Conservation (phyloP, 345 rosid species). For the Eucalyptus marginata region DNA sequence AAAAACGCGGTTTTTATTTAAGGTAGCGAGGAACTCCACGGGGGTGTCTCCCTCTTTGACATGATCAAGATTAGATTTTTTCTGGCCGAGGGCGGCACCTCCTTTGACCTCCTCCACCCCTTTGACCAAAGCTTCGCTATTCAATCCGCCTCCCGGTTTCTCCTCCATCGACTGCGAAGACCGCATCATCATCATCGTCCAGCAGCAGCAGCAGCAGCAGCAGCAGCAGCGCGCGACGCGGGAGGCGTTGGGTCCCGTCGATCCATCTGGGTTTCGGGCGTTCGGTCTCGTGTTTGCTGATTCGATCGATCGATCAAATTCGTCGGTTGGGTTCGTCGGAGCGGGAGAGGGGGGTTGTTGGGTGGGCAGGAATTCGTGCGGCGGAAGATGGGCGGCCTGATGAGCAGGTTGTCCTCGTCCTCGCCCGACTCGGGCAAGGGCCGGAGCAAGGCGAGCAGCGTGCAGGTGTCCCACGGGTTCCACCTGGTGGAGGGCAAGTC, state of each 20-base stretch:
- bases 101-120: not conserved
- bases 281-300: not conserved
- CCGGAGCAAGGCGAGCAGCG: not conserved
- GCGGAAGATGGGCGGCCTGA: not conserved
- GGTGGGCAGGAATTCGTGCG: not conserved
- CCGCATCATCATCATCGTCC: not conserved
- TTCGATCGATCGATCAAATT: not conserved
- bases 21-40: not conserved
- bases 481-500: conserved; percentile 10
- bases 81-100: not conserved
- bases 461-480: not conserved
- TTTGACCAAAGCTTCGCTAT: not conserved
- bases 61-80: not conserved
- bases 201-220: too few relatives aligned
- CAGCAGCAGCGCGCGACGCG: too few relatives aligned
- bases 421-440: conserved; percentile 4
- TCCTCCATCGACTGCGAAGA: not conserved
- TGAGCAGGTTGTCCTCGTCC: not conserved
- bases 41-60: not conserved
- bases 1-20: not conserved
- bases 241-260: not conserved
- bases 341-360: not conserved
- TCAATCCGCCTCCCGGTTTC: not conserved
- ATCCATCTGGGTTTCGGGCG: not conserved
- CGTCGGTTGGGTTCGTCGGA: not conserved